These are phyloP conservation scores for Sugiyamaella novakii DNA, from an alignment of 1,139 yeast species.

Conservation along the genomic window DNA sequence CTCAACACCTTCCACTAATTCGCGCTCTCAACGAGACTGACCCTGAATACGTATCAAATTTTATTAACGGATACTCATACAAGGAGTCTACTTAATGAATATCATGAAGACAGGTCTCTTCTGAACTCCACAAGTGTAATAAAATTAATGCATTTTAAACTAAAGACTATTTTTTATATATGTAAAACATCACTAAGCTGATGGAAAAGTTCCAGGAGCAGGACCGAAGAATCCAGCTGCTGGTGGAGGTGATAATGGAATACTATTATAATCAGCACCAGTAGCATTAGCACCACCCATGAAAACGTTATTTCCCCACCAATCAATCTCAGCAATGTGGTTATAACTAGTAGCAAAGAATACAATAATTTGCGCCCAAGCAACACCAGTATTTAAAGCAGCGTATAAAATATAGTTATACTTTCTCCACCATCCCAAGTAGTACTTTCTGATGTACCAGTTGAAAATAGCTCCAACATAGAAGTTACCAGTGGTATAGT, in stretches of 20 bases:
- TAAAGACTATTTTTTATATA: no score
- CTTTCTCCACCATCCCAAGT: conserved; percentile 51
- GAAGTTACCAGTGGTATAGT: conserved; percentile 54
- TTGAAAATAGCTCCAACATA: conserved; percentile 55
- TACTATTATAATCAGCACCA: conserved; percentile 44
- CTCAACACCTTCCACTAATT: no score
- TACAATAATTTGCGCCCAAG: conserved; percentile 45
- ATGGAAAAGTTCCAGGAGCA: conserved; percentile 42
- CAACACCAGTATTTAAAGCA: conserved; percentile 58
- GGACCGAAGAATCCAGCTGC: conserved; percentile 50
- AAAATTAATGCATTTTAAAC: no score
- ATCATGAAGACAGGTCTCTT: no score
- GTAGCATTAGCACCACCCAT: conserved; percentile 45
- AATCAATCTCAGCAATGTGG: conserved; percentile 44
- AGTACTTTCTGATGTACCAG: conserved; percentile 53
- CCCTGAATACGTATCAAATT: no score
- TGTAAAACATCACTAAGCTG: conserved; percentile 7
- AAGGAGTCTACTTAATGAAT: no score
- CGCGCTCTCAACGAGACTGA: no score
- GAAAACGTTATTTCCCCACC: conserved; percentile 63
- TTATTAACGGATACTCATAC: no score
- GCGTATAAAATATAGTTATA: conserved; percentile 56
- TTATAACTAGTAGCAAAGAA: conserved; percentile 56
- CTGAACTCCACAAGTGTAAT: no score
- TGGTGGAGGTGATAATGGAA: conserved; percentile 42